phyloP scores from a whole-genome alignment of 1,139 yeast genomes.

The Blastobotrys buckinghamii region DNA sequence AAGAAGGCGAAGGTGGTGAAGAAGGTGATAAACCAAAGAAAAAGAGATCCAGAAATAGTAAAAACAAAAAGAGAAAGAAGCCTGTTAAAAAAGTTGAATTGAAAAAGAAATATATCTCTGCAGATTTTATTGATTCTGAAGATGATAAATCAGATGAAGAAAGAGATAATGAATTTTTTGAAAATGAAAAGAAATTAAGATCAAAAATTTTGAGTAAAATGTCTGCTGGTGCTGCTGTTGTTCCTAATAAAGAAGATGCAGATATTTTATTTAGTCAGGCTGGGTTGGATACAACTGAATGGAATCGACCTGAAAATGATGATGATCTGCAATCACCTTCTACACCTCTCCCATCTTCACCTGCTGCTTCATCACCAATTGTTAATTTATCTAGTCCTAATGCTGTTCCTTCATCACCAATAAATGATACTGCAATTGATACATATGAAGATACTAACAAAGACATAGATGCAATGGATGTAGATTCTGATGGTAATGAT shows the following conservation, averaged over 20 bases:
- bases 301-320: slow-evolving; percentile 6
- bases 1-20: not conserved
- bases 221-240: not conserved
- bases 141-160: slow-evolving; percentile 68
- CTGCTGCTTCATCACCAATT: not conserved
- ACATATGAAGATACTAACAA: slow-evolving; percentile 15
- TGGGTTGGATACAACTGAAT: not conserved
- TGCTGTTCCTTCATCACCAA: not conserved
- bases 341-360: not conserved
- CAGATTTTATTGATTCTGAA: slow-evolving; percentile 54
- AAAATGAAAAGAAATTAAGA: slow-evolving; percentile 38
- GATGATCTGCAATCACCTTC: not conserved
- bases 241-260: not conserved
- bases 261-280: not conserved
- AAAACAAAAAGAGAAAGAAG: slow-evolving; percentile 11
- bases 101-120: slow-evolving; percentile 18
- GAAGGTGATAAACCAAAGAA: not conserved
- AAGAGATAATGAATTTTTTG: slow-evolving; percentile 48
- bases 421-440: slow-evolving; percentile 12
- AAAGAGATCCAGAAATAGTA: not conserved
- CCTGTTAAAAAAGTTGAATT: not conserved
- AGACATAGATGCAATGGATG: not conserved
- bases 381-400: not conserved
- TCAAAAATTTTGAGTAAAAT: slow-evolving; percentile 2
- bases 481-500: not conserved